Percentiles rank a stretch among this genome's conserved stretches.
Conservation (phyloP, 805 yeast species). For the Cyberlindnera mycetangii region DNA sequence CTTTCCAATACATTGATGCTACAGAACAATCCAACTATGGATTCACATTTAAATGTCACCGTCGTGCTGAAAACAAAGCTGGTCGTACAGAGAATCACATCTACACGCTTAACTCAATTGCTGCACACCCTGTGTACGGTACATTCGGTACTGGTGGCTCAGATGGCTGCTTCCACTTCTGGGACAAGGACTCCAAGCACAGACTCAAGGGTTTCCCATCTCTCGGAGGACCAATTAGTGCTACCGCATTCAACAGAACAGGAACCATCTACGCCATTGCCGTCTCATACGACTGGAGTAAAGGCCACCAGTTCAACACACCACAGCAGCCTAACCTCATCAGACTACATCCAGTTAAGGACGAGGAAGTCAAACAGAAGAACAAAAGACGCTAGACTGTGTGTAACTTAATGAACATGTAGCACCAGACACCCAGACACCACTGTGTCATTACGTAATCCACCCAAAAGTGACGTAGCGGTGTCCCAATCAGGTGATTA, state of each 20-base stretch:
- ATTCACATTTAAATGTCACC: conserved; percentile 92
- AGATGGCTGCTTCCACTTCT: conserved; percentile 89
- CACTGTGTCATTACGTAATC: neutral
- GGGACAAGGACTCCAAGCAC: conserved; percentile 94
- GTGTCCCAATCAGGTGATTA: neutral
- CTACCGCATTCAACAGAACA: conserved; percentile 74
- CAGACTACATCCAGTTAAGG: conserved; percentile 80
- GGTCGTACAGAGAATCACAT: conserved; percentile 60
- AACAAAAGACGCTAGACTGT: conserved; percentile 31
- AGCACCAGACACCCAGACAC: conserved; percentile 5
- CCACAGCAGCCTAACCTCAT: conserved; percentile 73
- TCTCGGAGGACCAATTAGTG: conserved; percentile 64
- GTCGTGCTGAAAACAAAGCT: conserved; percentile 58
- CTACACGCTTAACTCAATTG: conserved; percentile 75
- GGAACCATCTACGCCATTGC: conserved; percentile 92
- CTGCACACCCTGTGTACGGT: conserved; percentile 86
- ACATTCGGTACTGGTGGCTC: conserved; percentile 93
- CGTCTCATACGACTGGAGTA: conserved; percentile 91
- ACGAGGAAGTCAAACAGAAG: conserved; percentile 72
- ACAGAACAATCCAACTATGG: conserved; percentile 67
- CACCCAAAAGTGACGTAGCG: neutral
- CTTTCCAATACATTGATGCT: conserved; percentile 88
- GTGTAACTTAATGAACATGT: neutral
- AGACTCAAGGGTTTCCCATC: conserved; percentile 79
- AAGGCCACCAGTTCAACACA: conserved; percentile 77